These are phyloP conservation scores for Incumbomyces delicatus DNA, from an alignment of 2,329 filamentous ascomycete genomes.

Conservation along the genomic window DNA sequence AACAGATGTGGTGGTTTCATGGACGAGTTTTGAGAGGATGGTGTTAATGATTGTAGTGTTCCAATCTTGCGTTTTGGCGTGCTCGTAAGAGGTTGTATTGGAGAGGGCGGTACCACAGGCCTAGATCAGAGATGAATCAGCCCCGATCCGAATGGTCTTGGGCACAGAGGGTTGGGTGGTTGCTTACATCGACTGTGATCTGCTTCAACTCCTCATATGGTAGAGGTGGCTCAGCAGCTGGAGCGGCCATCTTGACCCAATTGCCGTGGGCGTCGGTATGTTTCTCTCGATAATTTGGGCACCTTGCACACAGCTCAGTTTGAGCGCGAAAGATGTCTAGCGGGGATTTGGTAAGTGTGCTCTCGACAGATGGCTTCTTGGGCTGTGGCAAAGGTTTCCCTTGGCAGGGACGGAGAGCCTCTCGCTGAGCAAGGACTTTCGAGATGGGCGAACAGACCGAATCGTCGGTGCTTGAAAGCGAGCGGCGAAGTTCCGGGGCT, in stretches of 20 bases:
- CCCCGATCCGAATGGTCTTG: too few species aligned
- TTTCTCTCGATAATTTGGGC: not conserved
- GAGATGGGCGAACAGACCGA: not conserved
- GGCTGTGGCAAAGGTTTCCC: not conserved
- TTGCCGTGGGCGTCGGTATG: slow-evolving; percentile 2
- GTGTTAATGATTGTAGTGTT: slow-evolving; percentile 85
- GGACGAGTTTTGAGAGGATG: slow-evolving; percentile 32
- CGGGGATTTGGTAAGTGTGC: not conserved
- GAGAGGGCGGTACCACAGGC: slow-evolving; percentile 73
- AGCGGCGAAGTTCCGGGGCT: not conserved
- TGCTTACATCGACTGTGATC: slow-evolving; percentile 70
- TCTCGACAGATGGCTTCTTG: not conserved
- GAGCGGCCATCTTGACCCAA: slow-evolving; percentile 17
- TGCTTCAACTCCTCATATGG: slow-evolving; percentile 68
- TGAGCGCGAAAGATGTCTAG: not conserved
- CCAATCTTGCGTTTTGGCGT: slow-evolving; percentile 75
- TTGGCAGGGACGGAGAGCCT: not conserved
- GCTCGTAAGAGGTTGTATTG: slow-evolving; percentile 70
- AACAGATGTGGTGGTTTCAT: slow-evolving; percentile 30
- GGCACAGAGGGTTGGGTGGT: not conserved
- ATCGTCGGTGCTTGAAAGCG: not conserved
- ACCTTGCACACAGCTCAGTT: not conserved
- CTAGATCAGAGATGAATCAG: slow-evolving; percentile 35
- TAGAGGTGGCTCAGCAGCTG: slow-evolving; percentile 51
- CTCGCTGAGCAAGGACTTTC: not conserved